Evolutionary conservation across 2,329 filamentous ascomycete species (phyloP).

Genomic region (Pseudogymnoascus sp.): DNA sequence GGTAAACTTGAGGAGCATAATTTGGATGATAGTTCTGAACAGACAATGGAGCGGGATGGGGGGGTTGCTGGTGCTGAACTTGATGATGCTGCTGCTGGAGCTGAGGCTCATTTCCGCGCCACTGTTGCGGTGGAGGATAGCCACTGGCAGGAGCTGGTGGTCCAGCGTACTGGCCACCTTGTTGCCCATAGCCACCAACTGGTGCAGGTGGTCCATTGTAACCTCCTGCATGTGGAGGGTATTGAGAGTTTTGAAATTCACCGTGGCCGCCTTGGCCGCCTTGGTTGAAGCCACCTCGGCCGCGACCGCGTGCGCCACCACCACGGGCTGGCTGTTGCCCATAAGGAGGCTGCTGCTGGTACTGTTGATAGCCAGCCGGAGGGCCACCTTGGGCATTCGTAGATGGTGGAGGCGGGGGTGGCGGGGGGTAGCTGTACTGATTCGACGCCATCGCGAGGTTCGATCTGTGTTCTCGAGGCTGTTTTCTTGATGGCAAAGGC

Average conservation of each 20-base stretch:
- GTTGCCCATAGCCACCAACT: conserved; percentile 20
- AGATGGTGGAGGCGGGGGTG: conserved; percentile 23
- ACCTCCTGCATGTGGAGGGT: conserved; percentile 18
- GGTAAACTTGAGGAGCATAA: conserved; percentile 48
- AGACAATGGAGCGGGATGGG: conserved; percentile 37
- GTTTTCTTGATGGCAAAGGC: background rate
- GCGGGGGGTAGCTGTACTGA: conserved; percentile 29
- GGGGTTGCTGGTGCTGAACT: conserved; percentile 29
- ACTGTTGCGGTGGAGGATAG: conserved; percentile 11
- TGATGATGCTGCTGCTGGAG: conserved; percentile 23
- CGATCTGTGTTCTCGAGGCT: background rate
- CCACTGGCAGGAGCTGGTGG: conserved; percentile 25
- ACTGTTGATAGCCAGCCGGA: conserved; percentile 21
- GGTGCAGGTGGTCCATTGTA: conserved; percentile 19
- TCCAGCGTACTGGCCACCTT: conserved; percentile 27
- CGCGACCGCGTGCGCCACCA: conserved; percentile 25
- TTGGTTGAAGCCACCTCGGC: conserved; percentile 20
- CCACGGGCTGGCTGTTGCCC: conserved; percentile 23
- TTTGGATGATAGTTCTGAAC: conserved; percentile 50
- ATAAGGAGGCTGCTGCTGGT: conserved; percentile 24
- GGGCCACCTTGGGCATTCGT: conserved; percentile 15
- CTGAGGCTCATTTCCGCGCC: conserved; percentile 16
- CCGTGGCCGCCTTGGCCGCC: conserved; percentile 22
- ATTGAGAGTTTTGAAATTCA: conserved; percentile 21
- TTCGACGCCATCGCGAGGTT: conserved; percentile 23